Base-by-base conservation (phyloP, 2,329 filamentous ascomycete species). In the Pezicula carpinea region DNA sequence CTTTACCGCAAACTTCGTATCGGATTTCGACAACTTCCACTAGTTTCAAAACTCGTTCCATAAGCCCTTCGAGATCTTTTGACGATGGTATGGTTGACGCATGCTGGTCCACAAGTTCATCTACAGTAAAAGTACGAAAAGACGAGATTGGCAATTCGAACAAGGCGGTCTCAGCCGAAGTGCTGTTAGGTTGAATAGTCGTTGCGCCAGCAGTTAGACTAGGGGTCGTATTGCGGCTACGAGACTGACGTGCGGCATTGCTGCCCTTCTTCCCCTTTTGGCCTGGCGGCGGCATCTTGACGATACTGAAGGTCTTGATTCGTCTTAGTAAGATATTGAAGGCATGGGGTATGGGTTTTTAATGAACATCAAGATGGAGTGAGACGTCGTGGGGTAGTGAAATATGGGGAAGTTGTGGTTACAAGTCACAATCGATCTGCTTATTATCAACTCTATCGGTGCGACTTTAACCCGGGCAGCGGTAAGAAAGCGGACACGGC, bases 191-290 rank as follows among this genome's bases (percentile, higher is more conserved):
- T 2, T 78, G 78, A 33, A 81, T 50, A 53, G 50, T 56, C 49
- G 53, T 59, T 48, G 48, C 46, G 15, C 53, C 32, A 39, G 49
- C 52, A 6, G 46, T 50, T 7, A 62, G 76, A 60, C 79, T 77
- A 31, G 87, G 88, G 14, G 87, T 92, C 31, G 85, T 88, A 66
- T 90, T 91, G 61, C 87, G 83, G 63, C 85, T 90, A 52, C 80
- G 75, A 57, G 83, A 85, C 56, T 82, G 81, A 43, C 72, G 68
- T 51, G 82, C 76, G 13, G 26, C 26, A 57, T 77, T 76, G 56
- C 75, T 75, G 51, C 72, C 73, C 69, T 88, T 88, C 70, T 84
- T 85, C 63, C 80, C 80, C 59, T 82, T 80, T 60, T 82, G 77
- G 55, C 76, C 74, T 40, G 76, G 73, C 22, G 78, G 76, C 62